Conservation (phyloP, 768 basidiomycete genomes). For the Clavaria fumosa region DNA sequence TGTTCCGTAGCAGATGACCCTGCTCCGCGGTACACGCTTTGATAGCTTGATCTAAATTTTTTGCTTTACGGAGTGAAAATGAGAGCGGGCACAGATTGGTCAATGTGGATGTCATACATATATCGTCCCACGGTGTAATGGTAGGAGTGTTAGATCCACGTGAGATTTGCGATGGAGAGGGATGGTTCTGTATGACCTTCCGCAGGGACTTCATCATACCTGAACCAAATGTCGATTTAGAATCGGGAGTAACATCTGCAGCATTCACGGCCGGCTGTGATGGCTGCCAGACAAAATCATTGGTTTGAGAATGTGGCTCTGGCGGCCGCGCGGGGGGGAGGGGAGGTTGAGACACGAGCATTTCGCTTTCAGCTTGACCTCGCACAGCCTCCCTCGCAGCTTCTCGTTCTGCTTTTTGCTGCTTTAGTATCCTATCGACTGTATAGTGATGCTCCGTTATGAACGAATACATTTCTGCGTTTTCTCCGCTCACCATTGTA, state of each 20-base stretch:
- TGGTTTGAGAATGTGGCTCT: too few relatives aligned
- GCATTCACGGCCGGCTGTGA: not conserved
- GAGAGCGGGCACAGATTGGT: not conserved
- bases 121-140: conserved; percentile 27
- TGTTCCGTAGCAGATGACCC: conserved; percentile 42
- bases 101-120: conserved; percentile 18
- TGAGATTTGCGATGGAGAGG: not conserved
- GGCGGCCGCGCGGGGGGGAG: too few relatives aligned
- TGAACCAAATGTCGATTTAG: too few relatives aligned
- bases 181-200: too few relatives aligned
- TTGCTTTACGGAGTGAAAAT: conserved; percentile 21
- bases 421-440: conserved; percentile 86
- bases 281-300: too few relatives aligned
- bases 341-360: conserved; percentile 13
- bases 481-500: conserved; percentile 51
- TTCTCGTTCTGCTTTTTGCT: conserved; percentile 55
- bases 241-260: not conserved
- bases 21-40: conserved; percentile 59
- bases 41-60: conserved; percentile 58
- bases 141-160: conserved; percentile 7
- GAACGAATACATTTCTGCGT: not conserved
- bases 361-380: conserved; percentile 21
- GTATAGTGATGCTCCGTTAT: not conserved
- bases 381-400: conserved; percentile 34
- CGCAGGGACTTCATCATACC: too few relatives aligned